Evolutionary conservation across 768 basidiomycete species (phyloP), one percentile per base, ranked within the genome.

Genomic region (Pisolithus orientalis): DNA sequence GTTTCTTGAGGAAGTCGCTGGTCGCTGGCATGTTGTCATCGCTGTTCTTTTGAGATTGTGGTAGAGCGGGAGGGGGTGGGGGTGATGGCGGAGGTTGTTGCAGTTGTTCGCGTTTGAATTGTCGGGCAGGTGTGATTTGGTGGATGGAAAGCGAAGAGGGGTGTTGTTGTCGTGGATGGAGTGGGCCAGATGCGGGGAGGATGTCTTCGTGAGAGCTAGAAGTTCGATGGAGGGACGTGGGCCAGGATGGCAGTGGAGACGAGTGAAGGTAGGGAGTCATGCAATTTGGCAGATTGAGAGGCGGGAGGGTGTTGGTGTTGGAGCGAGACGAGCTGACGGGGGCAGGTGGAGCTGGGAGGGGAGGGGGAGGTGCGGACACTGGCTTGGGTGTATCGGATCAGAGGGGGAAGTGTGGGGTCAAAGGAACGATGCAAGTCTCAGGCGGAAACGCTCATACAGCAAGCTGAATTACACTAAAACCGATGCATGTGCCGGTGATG

Each of bases 1-100:
- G 72, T 66, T 94, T 94, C 75, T 94, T 94, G 58, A 94, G 91
- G 65, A 95, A 95, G 70, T 94, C 92, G 60, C 83, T 85, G 29
- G 93, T 88, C n/a, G 86, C 81, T 1, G 90, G 85, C 87, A 90
- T 86, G 52, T 76, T 74, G 62, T 90, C 89, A 53, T 90, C 89
- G 9, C 53, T 47, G 37, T 77, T 76, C 31, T 72, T 72, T 52
- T 64, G 51, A 24, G 54, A 48, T 21, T 47, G 45, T 16, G 53
- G 65, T 5, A 50, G 55, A 14, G 59, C 60, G 1, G 57, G 60
- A 0, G 52, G 47, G 3, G 60, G 59, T 3, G 61, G 62, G 44
- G 61, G 57, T 42, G 62, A 63, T 38, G 55, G 62, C 25, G 8
- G 43, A 6, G 43, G 25, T 1, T 58, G 65, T n/a, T 59, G 54